Evolutionary conservation across 805 yeast species (phyloP), one percentile per base, ranked within the genome.

Genomic region (Candida sakaeoensis): DNA sequence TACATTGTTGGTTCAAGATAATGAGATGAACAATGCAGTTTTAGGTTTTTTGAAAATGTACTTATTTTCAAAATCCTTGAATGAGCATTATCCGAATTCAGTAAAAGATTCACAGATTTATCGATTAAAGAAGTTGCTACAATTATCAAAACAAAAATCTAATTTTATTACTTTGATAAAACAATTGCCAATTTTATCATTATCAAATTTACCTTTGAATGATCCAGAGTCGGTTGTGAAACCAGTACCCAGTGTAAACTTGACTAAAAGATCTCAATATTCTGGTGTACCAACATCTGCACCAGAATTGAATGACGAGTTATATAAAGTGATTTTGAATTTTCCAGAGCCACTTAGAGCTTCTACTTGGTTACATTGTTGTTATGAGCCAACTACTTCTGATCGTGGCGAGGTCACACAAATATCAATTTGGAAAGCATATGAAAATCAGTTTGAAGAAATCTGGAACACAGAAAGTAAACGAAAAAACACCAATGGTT

Each of bases 401-500:
- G 40, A 54, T 12, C 61, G 68, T 1, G 88, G 91, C 3, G 96
- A 89, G 55, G 96, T 90, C 8, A 89, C 97, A 0, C 99, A 93
- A 63, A 90, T 93, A 18, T 85, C 95, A 14, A 73, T 93, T 32
- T 93, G 99, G 99, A 87, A 89, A 59, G 80, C 95, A 1, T 93
- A 93, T 63, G 98, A 93, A 59, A 68, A 80, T 10, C 93, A 85
- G 57, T 93, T 93, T 53, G 83, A 83, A 45, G 75, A 74, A 40
- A 77, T 75, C 40, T 75, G 81, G 51, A 70, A 74, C 41, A 77
- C 79, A 49, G 55, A 55, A 28, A 49, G 56, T 19, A 40, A 33
- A 27, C 17, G 39, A 19, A 26, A 28, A 10, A 31, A 33, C 22
- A 16, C 38, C 4, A 43, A 43, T 43, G 40, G 39, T 13, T 28